These are phyloP conservation scores for Tolypocladium nubicola DNA, from an alignment of 2,329 filamentous ascomycete genomes.

Conservation along the genomic window DNA sequence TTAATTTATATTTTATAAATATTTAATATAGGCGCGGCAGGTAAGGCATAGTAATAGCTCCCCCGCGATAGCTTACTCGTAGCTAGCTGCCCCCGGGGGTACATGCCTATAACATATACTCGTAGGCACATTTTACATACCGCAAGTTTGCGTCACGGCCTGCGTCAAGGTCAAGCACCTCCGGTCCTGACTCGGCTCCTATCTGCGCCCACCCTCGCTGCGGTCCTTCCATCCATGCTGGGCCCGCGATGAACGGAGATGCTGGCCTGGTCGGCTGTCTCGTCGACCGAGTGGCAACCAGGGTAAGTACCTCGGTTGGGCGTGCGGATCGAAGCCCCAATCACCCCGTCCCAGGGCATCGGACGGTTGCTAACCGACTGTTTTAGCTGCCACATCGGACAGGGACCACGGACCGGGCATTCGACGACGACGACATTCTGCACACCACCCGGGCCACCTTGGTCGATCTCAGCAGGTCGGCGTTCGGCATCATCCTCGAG, in stretches of 20 bases:
- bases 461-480: constrained; percentile 46
- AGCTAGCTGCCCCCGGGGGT: too few species aligned
- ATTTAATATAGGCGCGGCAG: too few species aligned
- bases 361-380: neutral
- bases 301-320: constrained; percentile 31
- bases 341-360: neutral
- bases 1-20: too few species aligned
- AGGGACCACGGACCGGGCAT: constrained; percentile 1
- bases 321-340: neutral
- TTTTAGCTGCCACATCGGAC: constrained; percentile 7
- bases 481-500: constrained; percentile 44
- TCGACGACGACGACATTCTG: constrained; percentile 47
- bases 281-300: constrained; percentile 51
- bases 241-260: constrained; percentile 42
- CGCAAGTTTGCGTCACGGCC: neutral
- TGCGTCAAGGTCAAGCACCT: neutral
- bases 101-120: too few species aligned
- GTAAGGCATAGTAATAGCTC: too few species aligned
- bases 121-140: too few species aligned
- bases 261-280: constrained; percentile 49
- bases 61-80: too few species aligned
- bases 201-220: neutral
- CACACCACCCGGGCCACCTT: constrained; percentile 50
- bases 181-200: neutral
- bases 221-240: neutral